These are phyloP conservation scores for Protea cynaroides DNA, from an alignment of 164 flowering plant genomes.

Conservation along the genomic window DNA sequence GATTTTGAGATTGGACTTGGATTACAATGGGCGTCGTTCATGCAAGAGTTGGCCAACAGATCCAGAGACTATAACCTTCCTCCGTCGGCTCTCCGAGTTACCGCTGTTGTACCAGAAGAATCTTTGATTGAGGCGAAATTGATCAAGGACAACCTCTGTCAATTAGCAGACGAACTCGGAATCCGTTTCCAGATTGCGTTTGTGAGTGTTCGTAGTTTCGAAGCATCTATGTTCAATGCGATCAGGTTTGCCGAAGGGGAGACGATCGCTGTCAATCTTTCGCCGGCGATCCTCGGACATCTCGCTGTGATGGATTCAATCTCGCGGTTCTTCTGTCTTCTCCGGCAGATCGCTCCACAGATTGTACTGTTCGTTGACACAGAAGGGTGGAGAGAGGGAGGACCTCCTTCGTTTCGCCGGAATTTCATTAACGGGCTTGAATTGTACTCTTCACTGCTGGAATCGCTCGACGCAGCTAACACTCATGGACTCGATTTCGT, in stretches of 20 bases:
- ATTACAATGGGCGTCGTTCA: conserved; percentile 78
- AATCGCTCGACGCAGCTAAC: conserved; percentile 65
- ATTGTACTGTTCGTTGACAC: conserved; percentile 58
- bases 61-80: conserved; percentile 18
- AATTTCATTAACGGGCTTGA: conserved; percentile 54
- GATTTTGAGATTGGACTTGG: conserved; percentile 94
- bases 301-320: conserved; percentile 22
- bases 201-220: conserved; percentile 41
- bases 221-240: conserved; percentile 42
- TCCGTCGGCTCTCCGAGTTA: conserved; percentile 45
- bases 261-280: conserved; percentile 43
- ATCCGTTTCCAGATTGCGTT: conserved; percentile 58
- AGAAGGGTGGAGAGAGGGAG: conserved; percentile 44
- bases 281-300: conserved; percentile 51
- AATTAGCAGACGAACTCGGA: conserved; percentile 64
- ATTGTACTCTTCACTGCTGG: conserved; percentile 61
- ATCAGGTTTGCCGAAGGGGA: conserved; percentile 60
- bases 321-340: conserved; percentile 39
- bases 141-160: conserved; percentile 52
- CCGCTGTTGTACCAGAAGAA: conserved; percentile 63
- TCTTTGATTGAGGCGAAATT: conserved; percentile 47
- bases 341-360: conserved; percentile 47
- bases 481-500: conserved; percentile 35
- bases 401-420: conserved; percentile 41
- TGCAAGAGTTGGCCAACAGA: conserved; percentile 62